Evolutionary conservation across 352 stramenopile genomes (phyloP).

Genomic region (Pythium periplocum): DNA sequence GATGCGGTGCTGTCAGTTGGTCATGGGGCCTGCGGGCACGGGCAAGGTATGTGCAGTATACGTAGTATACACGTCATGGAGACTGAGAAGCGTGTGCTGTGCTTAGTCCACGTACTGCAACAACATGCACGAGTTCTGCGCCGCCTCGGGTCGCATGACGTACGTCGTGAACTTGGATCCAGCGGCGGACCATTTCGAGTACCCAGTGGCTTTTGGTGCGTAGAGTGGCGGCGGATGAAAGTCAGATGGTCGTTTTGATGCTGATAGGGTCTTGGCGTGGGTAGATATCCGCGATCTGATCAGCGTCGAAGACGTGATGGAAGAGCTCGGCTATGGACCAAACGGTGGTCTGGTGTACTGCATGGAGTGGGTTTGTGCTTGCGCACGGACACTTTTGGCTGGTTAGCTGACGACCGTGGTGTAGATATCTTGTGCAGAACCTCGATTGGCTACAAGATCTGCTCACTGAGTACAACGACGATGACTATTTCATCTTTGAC

Average conservation of each 20-base stretch:
- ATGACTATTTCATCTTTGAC: slow-evolving; percentile 99
- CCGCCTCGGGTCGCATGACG: slow-evolving; percentile 77
- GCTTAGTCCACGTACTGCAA: slow-evolving; percentile 90
- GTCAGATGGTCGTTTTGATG: too few species aligned
- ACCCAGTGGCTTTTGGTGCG: slow-evolving; percentile 84
- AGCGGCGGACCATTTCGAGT: slow-evolving; percentile 89
- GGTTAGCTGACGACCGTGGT: background rate
- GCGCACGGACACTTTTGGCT: too few species aligned
- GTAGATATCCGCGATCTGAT: slow-evolving; percentile 93
- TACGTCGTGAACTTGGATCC: slow-evolving; percentile 98
- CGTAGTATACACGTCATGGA: too few species aligned
- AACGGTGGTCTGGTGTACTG: slow-evolving; percentile 99
- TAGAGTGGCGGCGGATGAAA: background rate
- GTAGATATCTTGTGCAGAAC: slow-evolving; percentile 89
- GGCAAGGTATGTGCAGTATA: slow-evolving; percentile 62
- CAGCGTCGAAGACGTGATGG: slow-evolving; percentile 96
- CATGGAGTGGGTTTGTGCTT: slow-evolving; percentile 91
- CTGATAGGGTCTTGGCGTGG: too few species aligned
- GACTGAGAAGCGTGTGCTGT: too few species aligned
- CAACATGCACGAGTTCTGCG: slow-evolving; percentile 91
- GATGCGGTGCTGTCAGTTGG: slow-evolving; percentile 88
- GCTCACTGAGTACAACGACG: slow-evolving; percentile 86
- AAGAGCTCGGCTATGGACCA: slow-evolving; percentile 95
- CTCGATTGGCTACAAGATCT: slow-evolving; percentile 95
- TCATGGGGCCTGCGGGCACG: slow-evolving; percentile 89